Evolutionary conservation across 495 filamentous ascomycete species (phyloP), one percentile per base, ranked within the genome.

Genomic region (Tirmania nivea): DNA sequence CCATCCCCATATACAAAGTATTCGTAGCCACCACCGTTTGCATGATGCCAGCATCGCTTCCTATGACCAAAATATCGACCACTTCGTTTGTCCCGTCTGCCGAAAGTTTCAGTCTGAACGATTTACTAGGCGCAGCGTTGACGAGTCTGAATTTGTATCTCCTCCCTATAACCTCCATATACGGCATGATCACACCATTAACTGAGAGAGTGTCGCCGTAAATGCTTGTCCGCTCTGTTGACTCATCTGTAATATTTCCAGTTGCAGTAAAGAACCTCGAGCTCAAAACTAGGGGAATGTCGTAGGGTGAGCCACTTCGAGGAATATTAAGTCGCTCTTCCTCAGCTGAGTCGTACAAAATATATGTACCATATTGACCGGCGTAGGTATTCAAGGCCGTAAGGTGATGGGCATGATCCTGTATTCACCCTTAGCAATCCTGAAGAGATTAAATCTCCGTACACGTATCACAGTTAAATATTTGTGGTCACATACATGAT

Each of bases 71-170:
- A 3, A 45, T 14, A 9, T 69, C 52, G 60, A 78, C 73, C 0
- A 61, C 59, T 16, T 75, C 56, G 35, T 52, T 57, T 1, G 11
- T 53, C 0, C 53, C 14, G 34, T 65, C 69, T 11, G 16, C 59
- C n/a, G 57, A 66, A 34, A 78, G 66, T 51, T 66, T 71, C 10
- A 77, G 67, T 1, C 69, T 75, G 10, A 78, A 65, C 3, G 69
- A 65, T 20, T 75, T 65, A 21, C 69, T 71, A 45, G 76, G 59
- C 20, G 75, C 62, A 2, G 73, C 69, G 54, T 78, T 69, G 9
- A 77, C 60, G 36, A 78, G 61, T n/a, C 75, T 63, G 52, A 78
- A 69, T 12, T 73, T 70, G 59, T 78, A 78, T 57, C 77, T 78
- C 54, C 75, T 68, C 0, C 74, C 73, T 59, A 78, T 66, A 10